Percentiles rank a stretch among this genome's conserved stretches.
Conservation (phyloP, 2,329 filamentous ascomycete genomes). For the Penicillium sp. region DNA sequence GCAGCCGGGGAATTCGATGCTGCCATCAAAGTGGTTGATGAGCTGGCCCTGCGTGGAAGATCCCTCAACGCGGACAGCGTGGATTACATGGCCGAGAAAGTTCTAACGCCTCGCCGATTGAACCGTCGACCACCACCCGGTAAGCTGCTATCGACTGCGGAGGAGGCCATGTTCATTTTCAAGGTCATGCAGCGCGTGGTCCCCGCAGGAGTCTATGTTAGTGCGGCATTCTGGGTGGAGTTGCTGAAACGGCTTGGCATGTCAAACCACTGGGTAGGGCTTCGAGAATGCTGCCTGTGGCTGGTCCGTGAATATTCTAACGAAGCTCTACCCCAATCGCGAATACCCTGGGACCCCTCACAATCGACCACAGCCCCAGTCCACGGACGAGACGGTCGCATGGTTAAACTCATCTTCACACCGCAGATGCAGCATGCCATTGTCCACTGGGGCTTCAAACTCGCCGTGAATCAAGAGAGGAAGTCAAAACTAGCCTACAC, state of each 20-base stretch:
- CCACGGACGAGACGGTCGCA: constrained; percentile 17
- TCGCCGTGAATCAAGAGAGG: constrained; percentile 24
- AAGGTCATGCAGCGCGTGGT: constrained; percentile 51
- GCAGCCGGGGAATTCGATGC: constrained; percentile 31
- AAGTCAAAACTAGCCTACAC: constrained; percentile 19
- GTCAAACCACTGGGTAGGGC: constrained; percentile 50
- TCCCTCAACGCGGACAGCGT: constrained; percentile 47
- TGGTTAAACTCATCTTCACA: constrained; percentile 45
- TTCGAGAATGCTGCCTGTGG: constrained; percentile 54
- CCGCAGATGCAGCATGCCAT: constrained; percentile 46
- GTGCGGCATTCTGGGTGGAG: constrained; percentile 54
- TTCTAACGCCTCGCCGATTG: constrained; percentile 31
- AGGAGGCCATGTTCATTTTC: constrained; percentile 45
- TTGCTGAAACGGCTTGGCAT: constrained; percentile 61
- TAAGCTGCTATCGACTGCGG: constrained; percentile 31
- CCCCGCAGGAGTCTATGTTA: constrained; percentile 43
- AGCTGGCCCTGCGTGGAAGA: constrained; percentile 50
- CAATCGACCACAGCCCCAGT: background rate
- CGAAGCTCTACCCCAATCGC: constrained; percentile 7
- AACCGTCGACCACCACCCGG: constrained; percentile 26
- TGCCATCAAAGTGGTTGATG: constrained; percentile 40
- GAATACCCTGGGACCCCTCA: constrained; percentile 8
- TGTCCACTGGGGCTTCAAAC: constrained; percentile 51
- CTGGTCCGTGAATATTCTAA: constrained; percentile 46
- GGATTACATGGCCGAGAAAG: constrained; percentile 40